These are phyloP conservation scores for Scorias spongiosa DNA, from an alignment of 2,329 filamentous ascomycete species.

Conservation along the genomic window DNA sequence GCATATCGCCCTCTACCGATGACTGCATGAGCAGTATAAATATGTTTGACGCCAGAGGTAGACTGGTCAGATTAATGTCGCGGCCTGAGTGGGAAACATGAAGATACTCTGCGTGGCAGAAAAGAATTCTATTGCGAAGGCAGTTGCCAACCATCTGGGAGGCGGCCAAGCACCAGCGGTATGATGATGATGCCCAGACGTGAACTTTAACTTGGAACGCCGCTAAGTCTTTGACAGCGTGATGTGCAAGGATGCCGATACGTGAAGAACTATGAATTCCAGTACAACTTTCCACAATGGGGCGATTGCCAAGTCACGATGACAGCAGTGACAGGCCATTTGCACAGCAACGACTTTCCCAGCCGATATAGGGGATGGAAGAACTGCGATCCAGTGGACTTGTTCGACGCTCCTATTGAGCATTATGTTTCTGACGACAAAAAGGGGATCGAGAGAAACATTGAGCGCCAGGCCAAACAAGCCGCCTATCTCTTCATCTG, in stretches of 20 bases:
- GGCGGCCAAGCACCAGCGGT: slow-evolving; percentile 56
- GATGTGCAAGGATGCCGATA: slow-evolving; percentile 54
- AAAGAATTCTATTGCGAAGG: slow-evolving; percentile 91
- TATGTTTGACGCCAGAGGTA: no score
- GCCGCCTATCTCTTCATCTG: slow-evolving; percentile 78
- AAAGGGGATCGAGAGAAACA: slow-evolving; percentile 68
- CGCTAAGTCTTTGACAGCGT: slow-evolving; percentile 32
- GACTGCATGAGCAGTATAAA: no score
- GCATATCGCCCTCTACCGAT: no score
- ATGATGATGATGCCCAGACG: background rate
- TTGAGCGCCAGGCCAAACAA: slow-evolving; percentile 59
- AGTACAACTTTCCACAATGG: slow-evolving; percentile 74
- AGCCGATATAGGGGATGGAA: slow-evolving; percentile 63
- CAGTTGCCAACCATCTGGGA: slow-evolving; percentile 76
- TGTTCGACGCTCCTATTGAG: slow-evolving; percentile 70
- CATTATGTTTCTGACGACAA: slow-evolving; percentile 59
- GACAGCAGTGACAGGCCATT: slow-evolving; percentile 83
- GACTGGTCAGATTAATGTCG: no score
- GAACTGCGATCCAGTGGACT: slow-evolving; percentile 57
- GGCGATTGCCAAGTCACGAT: slow-evolving; percentile 75
- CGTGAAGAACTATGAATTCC: slow-evolving; percentile 89
- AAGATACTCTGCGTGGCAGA: slow-evolving; percentile 64
- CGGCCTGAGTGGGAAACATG: background rate
- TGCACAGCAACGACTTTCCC: slow-evolving; percentile 67
- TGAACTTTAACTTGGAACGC: slow-evolving; percentile 3